phyloP scores from a whole-genome alignment of 768 basidiomycete genomes.

The Tremella fuciformis region DNA sequence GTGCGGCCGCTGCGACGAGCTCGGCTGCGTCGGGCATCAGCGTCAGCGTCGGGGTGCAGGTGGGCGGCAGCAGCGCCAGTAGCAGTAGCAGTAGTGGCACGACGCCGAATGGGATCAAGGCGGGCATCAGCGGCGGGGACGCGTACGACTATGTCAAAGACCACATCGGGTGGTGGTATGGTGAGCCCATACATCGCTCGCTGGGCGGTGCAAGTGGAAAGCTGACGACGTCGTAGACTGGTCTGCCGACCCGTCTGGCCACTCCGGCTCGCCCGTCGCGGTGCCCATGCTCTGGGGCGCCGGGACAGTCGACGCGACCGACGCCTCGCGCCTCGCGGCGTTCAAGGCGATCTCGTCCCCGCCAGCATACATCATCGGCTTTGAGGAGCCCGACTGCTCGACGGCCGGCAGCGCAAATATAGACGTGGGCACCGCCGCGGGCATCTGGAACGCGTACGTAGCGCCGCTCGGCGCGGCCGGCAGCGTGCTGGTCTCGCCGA shows the following conservation, averaged over 20 bases:
- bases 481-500: constrained; percentile 42
- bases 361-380: constrained; percentile 50
- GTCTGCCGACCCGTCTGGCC: not conserved
- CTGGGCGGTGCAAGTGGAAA: not conserved
- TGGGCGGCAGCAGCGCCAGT: not conserved
- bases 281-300: constrained; percentile 51
- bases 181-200: constrained; percentile 20
- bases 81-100: not conserved
- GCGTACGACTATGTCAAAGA: constrained; percentile 28
- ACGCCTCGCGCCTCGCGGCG: constrained; percentile 40
- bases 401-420: constrained; percentile 35
- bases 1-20: constrained; percentile 13
- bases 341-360: constrained; percentile 45
- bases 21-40: constrained; percentile 10
- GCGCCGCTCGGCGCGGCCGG: constrained; percentile 42
- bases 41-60: not conserved
- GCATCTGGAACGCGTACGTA: constrained; percentile 46
- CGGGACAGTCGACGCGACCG: constrained; percentile 32
- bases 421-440: constrained; percentile 31
- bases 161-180: constrained; percentile 52
- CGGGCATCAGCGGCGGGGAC: constrained; percentile 50
- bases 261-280: constrained; percentile 19
- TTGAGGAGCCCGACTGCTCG: constrained; percentile 52
- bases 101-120: constrained; percentile 46
- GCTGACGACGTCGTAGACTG: not conserved